Evolutionary conservation across 208 protist species (phyloP), one percentile per base, ranked within the genome.

Genomic region (Trypanosoma platydactyli): DNA sequence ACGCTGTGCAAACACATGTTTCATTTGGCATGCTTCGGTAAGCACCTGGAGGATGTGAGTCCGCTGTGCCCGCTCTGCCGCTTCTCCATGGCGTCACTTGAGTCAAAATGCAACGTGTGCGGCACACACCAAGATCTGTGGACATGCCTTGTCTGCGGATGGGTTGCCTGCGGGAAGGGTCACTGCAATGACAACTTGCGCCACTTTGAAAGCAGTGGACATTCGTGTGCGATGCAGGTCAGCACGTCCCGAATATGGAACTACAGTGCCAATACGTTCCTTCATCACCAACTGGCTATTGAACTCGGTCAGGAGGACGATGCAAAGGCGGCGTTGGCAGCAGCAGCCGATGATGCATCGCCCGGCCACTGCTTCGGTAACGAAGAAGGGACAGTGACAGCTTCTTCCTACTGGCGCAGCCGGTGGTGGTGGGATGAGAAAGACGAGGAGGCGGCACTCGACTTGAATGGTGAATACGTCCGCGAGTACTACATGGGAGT

Each of bases 131-230:
- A 83, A 45, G 86, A 95, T 54, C 53, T 95, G 56, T 95, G 90
- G 90, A 78, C 77, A n/a, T 95, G 90, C 57, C 61, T 95, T 0
- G 77, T 92, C 25, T 95, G 90, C 66, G 90, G 90, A 22, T 77
- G 76, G 75, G 81, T 92, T 13, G 79, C 74, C 3, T 95, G 90
- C 65, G 87, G 87, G 0, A 73, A 72, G 22, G 83, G 81, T 1
- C 76, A 84, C 11, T 54, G 42, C n/a, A 68, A 77, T 42, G 85
- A 95, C 64, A 50, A 72, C 55, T 48, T 80, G 48, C 68, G 56
- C 20, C 90, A 95, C 73, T 89, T 81, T 58, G 60, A 79, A 18
- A 57, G 15, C 46, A 88, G 81, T 15, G 80, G 81, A 6, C 90
- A 95, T 76, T 85, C 83, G 45, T 89, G 81, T 59, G 64, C 84